Evolutionary conservation across 148 eudicot species (phyloP).

Genomic region (Arctostaphylos glauca): DNA sequence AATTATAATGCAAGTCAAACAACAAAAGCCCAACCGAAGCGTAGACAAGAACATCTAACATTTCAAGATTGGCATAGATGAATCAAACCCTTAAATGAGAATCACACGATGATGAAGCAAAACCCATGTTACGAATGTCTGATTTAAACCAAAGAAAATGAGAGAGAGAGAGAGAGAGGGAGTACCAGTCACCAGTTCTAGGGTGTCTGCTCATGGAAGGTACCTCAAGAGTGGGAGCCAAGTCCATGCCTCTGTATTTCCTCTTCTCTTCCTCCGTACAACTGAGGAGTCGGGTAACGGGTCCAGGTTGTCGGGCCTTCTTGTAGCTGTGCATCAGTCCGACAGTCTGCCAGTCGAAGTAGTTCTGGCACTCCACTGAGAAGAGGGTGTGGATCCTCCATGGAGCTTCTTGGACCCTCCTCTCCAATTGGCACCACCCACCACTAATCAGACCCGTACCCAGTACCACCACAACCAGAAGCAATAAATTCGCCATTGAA

Average conservation of each 20-base stretch:
- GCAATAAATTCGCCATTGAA: conserved; percentile 32
- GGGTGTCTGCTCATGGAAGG: conserved; percentile 97
- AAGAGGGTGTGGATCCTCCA: conserved; percentile 89
- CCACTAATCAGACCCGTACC: conserved; percentile 25
- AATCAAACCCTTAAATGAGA: too few relatives aligned
- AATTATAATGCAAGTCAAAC: too few relatives aligned
- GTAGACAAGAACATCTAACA: too few relatives aligned
- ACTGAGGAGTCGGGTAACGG: conserved; percentile 88
- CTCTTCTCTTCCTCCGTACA: conserved; percentile 84
- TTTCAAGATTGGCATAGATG: too few relatives aligned
- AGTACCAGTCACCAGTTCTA: conserved; percentile 88
- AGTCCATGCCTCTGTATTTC: conserved; percentile 68
- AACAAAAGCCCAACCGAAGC: too few relatives aligned
- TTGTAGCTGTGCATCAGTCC: conserved; percentile 83
- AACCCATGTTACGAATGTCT: too few relatives aligned
- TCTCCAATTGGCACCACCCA: conserved; percentile 27
- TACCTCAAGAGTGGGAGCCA: conserved; percentile 93
- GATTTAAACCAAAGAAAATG: too few relatives aligned
- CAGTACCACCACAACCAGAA: conserved; percentile 20
- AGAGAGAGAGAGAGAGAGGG: neutral
- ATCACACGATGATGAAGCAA: too few relatives aligned
- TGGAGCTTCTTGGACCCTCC: conserved; percentile 32
- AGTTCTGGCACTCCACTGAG: conserved; percentile 92
- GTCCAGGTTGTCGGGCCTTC: conserved; percentile 86
- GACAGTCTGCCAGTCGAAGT: conserved; percentile 98